Percentiles rank a stretch among this genome's conserved stretches.
These are phyloP conservation scores for Thielaviopsis punctulata DNA, from an alignment of 2,329 filamentous ascomycete genomes.

Conservation along the genomic window DNA sequence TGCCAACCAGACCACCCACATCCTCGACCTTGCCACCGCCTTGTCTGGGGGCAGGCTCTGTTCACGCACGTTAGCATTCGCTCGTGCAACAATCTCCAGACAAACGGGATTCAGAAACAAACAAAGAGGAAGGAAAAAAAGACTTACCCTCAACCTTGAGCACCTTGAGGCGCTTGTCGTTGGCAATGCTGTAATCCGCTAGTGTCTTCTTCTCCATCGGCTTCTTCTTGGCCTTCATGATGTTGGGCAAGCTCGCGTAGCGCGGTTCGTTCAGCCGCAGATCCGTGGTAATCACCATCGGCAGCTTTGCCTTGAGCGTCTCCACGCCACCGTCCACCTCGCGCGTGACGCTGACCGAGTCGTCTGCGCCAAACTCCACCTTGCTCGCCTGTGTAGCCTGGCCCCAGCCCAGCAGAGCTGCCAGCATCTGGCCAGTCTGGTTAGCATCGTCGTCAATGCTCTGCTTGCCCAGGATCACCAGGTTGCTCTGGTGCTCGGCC, in stretches of 20 bases:
- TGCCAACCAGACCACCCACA: constrained; percentile 83
- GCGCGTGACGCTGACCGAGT: constrained; percentile 58
- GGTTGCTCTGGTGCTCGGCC: constrained; percentile 69
- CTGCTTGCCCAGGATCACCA: constrained; percentile 93
- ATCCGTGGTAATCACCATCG: constrained; percentile 90
- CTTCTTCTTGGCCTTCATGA: constrained; percentile 99
- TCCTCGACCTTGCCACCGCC: constrained; percentile 95
- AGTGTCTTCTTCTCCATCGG: constrained; percentile 82
- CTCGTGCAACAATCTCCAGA: neutral
- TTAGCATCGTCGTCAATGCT: constrained; percentile 91
- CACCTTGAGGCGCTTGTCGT: constrained; percentile 63
- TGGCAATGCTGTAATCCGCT: constrained; percentile 63
- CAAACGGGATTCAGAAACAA: neutral
- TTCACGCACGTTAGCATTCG: constrained; percentile 4
- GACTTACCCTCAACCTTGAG: constrained; percentile 67
- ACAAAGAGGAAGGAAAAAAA: neutral
- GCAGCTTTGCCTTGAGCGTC: constrained; percentile 70
- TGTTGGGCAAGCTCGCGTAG: constrained; percentile 90
- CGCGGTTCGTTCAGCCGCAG: constrained; percentile 84
- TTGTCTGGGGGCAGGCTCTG: constrained; percentile 71
- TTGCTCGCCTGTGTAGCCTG: constrained; percentile 89
- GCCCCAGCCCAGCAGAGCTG: constrained; percentile 76
- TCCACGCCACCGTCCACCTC: constrained; percentile 95
- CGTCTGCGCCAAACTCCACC: constrained; percentile 56
- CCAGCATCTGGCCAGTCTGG: constrained; percentile 97